These are phyloP conservation scores for Hyparrhenia diplandra DNA, from an alignment of 176 grass and related monocot genomes.

Conservation along the genomic window DNA sequence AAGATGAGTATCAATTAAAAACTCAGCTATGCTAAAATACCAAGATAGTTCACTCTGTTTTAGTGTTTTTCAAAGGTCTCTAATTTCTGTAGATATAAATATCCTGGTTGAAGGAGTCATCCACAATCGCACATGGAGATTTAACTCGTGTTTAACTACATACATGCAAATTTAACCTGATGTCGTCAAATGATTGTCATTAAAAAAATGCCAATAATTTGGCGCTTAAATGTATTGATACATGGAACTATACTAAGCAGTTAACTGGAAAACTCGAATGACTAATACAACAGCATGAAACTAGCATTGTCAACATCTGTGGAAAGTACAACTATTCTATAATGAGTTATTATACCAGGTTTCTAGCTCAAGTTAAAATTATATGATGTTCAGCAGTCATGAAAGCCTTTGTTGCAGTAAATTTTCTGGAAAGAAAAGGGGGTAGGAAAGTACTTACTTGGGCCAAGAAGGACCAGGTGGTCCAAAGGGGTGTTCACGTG, in stretches of 20 bases:
- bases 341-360: not conserved
- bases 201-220: not conserved
- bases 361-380: constrained; percentile 6
- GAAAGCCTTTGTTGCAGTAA: not conserved
- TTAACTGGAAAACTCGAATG: not conserved
- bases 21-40: constrained; percentile 4
- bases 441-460: constrained; percentile 50
- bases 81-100: no score
- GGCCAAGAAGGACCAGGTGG: constrained; percentile 52
- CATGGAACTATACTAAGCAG: not conserved
- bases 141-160: not conserved
- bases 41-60: not conserved
- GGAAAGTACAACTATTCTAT: not conserved
- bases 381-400: not conserved
- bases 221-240: constrained; percentile 14
- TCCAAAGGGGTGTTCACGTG: constrained; percentile 38
- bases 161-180: not conserved
- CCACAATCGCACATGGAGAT: not conserved
- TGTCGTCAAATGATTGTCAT: not conserved
- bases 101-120: not conserved
- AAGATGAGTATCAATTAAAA: not conserved
- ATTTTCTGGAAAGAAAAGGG: constrained; percentile 2
- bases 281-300: not conserved
- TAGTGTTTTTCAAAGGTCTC: no score
- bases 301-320: constrained; percentile 1